phyloP scores from a whole-genome alignment of 331 rosid species.

The Quercus lobata region DNA sequence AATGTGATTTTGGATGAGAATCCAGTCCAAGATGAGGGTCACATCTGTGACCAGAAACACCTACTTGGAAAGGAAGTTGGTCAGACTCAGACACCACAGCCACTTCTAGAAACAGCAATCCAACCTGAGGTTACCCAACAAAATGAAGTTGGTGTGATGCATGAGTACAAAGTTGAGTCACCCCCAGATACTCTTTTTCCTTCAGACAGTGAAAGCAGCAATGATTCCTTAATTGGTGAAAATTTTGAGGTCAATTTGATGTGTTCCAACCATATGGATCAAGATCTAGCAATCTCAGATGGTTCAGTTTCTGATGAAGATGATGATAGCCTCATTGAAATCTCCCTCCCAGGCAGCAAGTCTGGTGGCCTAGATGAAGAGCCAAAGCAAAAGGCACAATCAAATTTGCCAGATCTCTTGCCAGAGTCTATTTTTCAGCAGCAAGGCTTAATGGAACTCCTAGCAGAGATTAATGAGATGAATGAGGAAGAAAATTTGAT shows the following conservation, averaged over 20 bases:
- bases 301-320: conserved; percentile 32
- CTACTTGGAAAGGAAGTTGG: background rate
- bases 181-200: conserved; percentile 20
- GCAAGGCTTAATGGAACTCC: conserved; percentile 37
- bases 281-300: conserved; percentile 19
- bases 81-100: conserved; percentile 5
- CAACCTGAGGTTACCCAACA: conserved; percentile 14
- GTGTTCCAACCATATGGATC: background rate
- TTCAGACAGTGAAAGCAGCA: conserved; percentile 41
- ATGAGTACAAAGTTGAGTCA: conserved; percentile 26
- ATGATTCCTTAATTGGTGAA: conserved; percentile 26
- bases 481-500: conserved; percentile 68
- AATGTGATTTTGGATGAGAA: conserved; percentile 25
- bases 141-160: conserved; percentile 23
- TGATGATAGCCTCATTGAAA: conserved; percentile 59
- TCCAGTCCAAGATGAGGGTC: conserved; percentile 8
- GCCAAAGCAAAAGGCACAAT: conserved; percentile 22
- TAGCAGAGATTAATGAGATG: conserved; percentile 56
- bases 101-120: conserved; percentile 15
- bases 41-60: background rate
- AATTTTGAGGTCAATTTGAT: conserved; percentile 31
- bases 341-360: conserved; percentile 37
- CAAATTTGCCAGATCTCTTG: conserved; percentile 28
- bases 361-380: conserved; percentile 27
- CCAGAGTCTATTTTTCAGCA: conserved; percentile 36